Evolutionary conservation across 345 rosid genomes (phyloP).

Genomic region (Rhodomyrtus tomentosa): DNA sequence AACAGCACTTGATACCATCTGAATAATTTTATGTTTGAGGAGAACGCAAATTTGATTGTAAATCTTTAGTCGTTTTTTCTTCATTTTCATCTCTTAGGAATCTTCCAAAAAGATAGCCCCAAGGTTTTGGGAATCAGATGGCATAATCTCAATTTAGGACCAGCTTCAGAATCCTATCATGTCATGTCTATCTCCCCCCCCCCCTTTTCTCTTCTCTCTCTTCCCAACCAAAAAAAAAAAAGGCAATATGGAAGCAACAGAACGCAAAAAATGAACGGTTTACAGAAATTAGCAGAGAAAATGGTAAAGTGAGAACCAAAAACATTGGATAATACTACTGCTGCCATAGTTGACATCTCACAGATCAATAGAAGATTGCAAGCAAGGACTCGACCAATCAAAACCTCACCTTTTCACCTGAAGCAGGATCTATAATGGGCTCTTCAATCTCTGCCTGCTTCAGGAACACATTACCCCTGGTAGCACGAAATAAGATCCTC

Average conservation of each 20-base stretch:
- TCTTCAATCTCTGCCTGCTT: constrained; percentile 64
- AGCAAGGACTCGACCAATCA: neutral
- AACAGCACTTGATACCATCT: neutral
- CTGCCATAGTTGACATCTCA: too few relatives aligned
- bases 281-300: neutral
- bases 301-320: neutral
- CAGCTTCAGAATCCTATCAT: neutral
- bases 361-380: neutral
- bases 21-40: neutral
- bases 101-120: neutral
- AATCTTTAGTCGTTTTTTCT: neutral
- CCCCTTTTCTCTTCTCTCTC: too few relatives aligned
- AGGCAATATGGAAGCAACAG: neutral
- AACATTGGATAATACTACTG: neutral
- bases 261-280: neutral
- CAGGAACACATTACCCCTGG: constrained; percentile 80
- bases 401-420: constrained; percentile 74
- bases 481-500: constrained; percentile 94
- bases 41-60: neutral
- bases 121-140: neutral
- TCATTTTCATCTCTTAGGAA: neutral
- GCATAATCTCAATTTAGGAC: neutral
- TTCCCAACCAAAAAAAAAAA: neutral
- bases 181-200: neutral
- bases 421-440: constrained; percentile 73